These are phyloP conservation scores for Erythrophleum fordii DNA, from an alignment of 306 rosid species.

Conservation along the genomic window DNA sequence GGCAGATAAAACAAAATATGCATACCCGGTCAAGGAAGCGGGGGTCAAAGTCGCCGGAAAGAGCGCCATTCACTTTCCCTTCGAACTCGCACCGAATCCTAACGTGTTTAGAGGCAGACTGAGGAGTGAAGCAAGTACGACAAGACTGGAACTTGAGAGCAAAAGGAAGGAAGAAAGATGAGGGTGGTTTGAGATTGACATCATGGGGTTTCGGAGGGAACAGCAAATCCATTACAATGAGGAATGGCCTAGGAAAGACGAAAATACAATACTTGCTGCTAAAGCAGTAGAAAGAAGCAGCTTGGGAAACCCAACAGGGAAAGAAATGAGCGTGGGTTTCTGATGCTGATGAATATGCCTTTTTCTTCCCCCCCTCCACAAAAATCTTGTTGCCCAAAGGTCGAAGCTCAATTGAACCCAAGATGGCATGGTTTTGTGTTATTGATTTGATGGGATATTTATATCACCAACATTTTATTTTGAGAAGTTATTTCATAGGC, in stretches of 20 bases:
- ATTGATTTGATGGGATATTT: not conserved
- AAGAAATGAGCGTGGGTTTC: not conserved
- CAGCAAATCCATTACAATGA: constrained; percentile 48
- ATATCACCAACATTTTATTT: too few relatives aligned
- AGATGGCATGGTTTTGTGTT: not conserved
- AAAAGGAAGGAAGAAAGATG: constrained; percentile 39
- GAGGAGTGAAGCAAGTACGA: constrained; percentile 35
- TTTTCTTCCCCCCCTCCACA: not conserved
- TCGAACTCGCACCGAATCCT: constrained; percentile 77
- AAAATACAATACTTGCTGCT: not conserved
- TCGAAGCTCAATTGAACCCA: too few relatives aligned
- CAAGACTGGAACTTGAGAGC: constrained; percentile 34
- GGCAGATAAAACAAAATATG: not conserved
- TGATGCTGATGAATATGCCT: not conserved
- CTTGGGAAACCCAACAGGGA: not conserved
- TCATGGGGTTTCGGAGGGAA: constrained; percentile 41
- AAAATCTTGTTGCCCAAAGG: not conserved
- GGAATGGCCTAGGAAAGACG: not conserved
- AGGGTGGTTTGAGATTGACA: constrained; percentile 35
- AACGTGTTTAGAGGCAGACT: constrained; percentile 43
- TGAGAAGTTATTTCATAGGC: too few relatives aligned
- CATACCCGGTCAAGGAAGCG: constrained; percentile 83
- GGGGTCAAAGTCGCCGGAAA: constrained; percentile 72
- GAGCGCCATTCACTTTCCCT: constrained; percentile 69
- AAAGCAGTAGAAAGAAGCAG: not conserved